These are phyloP conservation scores for Boeremia lycopersici DNA, from an alignment of 2,329 filamentous ascomycete species.

Conservation along the genomic window DNA sequence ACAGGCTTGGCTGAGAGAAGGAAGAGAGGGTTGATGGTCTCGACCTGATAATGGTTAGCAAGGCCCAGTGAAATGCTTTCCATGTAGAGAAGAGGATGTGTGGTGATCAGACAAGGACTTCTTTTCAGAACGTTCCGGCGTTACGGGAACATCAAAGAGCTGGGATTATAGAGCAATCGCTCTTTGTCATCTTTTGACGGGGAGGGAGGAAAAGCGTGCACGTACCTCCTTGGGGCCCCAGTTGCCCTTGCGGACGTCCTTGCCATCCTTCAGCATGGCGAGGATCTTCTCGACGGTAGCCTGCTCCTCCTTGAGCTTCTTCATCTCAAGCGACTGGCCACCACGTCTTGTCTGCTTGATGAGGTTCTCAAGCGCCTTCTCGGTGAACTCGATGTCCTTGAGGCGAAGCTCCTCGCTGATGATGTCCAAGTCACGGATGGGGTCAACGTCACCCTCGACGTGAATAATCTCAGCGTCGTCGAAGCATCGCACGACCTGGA, in stretches of 20 bases:
- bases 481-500: slow-evolving; percentile 95
- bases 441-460: slow-evolving; percentile 98
- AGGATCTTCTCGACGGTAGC: slow-evolving; percentile 91
- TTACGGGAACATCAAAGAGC: slow-evolving; percentile 94
- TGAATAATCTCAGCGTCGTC: slow-evolving; percentile 99
- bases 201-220: slow-evolving; percentile 25
- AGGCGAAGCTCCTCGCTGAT: slow-evolving; percentile 95
- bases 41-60: slow-evolving; percentile 68
- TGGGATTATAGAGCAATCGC: slow-evolving; percentile 97
- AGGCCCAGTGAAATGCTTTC: slow-evolving; percentile 5
- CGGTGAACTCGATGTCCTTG: slow-evolving; percentile 98
- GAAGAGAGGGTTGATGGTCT: slow-evolving; percentile 96
- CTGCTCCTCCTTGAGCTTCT: slow-evolving; percentile 94
- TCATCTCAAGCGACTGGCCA: slow-evolving; percentile 95
- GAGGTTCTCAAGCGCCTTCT: slow-evolving; percentile 90
- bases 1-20: slow-evolving; percentile 96
- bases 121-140: slow-evolving; percentile 89
- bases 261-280: slow-evolving; percentile 80
- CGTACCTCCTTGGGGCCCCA: slow-evolving; percentile 96
- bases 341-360: slow-evolving; percentile 95
- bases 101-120: slow-evolving; percentile 71
- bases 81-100: slow-evolving; percentile 11
- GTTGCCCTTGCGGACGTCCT: slow-evolving; percentile 88
- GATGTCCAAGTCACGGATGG: slow-evolving; percentile 90
- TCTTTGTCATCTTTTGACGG: slow-evolving; percentile 93